Evolutionary conservation across 768 basidiomycete species (phyloP).

Genomic region (Rossbeevera mucosa): DNA sequence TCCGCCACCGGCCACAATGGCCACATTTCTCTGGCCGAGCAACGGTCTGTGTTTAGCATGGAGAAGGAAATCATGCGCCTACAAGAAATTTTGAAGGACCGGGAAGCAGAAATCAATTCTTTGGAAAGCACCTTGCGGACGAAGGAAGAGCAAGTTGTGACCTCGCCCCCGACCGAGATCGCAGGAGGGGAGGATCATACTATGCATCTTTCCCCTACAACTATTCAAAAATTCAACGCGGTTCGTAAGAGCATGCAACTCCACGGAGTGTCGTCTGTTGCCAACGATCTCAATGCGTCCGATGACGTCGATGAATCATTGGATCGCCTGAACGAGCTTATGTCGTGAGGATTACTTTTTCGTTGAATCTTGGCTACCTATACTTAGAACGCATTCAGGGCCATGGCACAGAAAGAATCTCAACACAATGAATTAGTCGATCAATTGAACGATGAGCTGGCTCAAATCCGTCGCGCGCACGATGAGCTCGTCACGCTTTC

Average conservation of each 20-base stretch:
- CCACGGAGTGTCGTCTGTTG: slow-evolving; percentile 36
- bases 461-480: slow-evolving; percentile 67
- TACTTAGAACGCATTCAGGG: slow-evolving; percentile 42
- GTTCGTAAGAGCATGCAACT: slow-evolving; percentile 64
- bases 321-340: slow-evolving; percentile 82
- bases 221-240: slow-evolving; percentile 67
- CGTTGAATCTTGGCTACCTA: slow-evolving; percentile 1
- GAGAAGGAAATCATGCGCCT: slow-evolving; percentile 95
- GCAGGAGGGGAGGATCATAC: slow-evolving; percentile 21
- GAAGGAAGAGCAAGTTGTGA: slow-evolving; percentile 23
- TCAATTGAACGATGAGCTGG: slow-evolving; percentile 61
- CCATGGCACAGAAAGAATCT: slow-evolving; percentile 97
- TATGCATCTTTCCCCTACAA: slow-evolving; percentile 61
- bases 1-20: slow-evolving; percentile 42
- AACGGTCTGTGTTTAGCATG: slow-evolving; percentile 78
- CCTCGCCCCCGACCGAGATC: neutral
- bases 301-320: slow-evolving; percentile 61
- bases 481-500: slow-evolving; percentile 79
- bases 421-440: slow-evolving; percentile 80
- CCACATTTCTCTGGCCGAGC: slow-evolving; percentile 34
- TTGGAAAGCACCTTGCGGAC: slow-evolving; percentile 57
- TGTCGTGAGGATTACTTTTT: slow-evolving; percentile 59
- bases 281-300: slow-evolving; percentile 31
- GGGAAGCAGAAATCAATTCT: slow-evolving; percentile 83
- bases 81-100: slow-evolving; percentile 85